Base-by-base conservation (phyloP, 2,329 filamentous ascomycete genomes). In the Pseudocercospora eumusae region DNA sequence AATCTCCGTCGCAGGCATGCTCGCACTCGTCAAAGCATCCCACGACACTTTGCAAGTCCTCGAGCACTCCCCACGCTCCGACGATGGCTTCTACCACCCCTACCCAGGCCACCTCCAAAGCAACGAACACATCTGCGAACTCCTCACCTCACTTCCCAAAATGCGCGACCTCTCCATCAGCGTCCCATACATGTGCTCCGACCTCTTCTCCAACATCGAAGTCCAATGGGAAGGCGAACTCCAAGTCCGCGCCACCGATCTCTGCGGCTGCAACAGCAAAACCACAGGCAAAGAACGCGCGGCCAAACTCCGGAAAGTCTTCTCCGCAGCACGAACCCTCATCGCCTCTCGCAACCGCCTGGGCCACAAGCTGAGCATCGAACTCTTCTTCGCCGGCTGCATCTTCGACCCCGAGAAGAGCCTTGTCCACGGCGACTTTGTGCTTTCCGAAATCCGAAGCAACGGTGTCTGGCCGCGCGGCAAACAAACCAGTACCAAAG, bases 51-150 rank as follows among this genome's bases (percentile, higher is more conserved):
- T 83, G 15, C 77, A 79, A 55, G 79, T 83, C 49, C 76, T 83
- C 23, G 81, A 83, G 71, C 80, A 83, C 71, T 82, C 81, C 49
- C 81, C 81, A n/a, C 78, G 81, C 44, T 81, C 80, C 13, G 75
- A 79, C 66, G 80, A 82, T 68, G 81, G 80, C 68, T 82, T 82
- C 75, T 80, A 76, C 71, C 80, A 82, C 69, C 80, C 80, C 54
- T 77, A 81, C 66, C 79, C 79, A 1, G 80, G 81, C 66, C 74
- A 69, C 53, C 76, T 71, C 67, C 75, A 65, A 69, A 73, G 63
- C 61, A 75, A 74, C 57, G 79, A 81, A 65, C 80, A 82, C 70
- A 76, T 82, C 52, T 82, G 80, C 73, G 74, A 79, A 44, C 73
- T 81, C 10, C 75, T 82, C 63, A 77, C 78, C 40, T 75, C 70